Evolutionary conservation across 352 stramenopile species (phyloP), one percentile per base, ranked within the genome.

Genomic region (Globisporangium ultimum): DNA sequence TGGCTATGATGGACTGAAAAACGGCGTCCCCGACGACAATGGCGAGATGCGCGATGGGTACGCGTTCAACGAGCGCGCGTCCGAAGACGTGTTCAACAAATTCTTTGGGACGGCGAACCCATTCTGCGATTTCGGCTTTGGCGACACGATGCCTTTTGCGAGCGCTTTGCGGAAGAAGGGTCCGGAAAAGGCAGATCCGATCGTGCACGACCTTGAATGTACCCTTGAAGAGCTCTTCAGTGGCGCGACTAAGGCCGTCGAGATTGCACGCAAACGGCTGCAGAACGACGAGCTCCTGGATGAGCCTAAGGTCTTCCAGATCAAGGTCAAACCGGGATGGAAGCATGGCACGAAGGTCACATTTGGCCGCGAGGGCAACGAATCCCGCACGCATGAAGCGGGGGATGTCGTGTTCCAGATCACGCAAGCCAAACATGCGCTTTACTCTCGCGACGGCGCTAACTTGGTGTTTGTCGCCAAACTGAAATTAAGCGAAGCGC

Each of bases 321-420:
- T 98, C 68, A 87, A 90, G 53, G 75, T 98, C 58, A 97, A 98
- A 60, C 84, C 88, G 2, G 95, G 94, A 17, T 98, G 95, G 95
- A 98, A 98, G 70, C 72, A 91, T 53, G 93, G 93, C 36, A 98
- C 93, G 61, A 85, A 91, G 50, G 97, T 99, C 68, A 98, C 89
- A 12, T 99, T 98, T 58, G 96, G 98, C 71, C 75, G 87, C 38
- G 84, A 95, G 63, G 85, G 81, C 47, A 93, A 96, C 63, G 85
- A 98, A 74, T 80, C 89, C 17, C 91, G 94, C 24, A 95, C 93
- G 40, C 87, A 97, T 55, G 96, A 95, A 64, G 79, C 95, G 7
- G 96, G 96, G 24, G 93, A 99, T 72, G 81, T 99, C 32, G 81
- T 98, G 38, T 97, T 99, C 68, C 74, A 95, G 6, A 81, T 99